Conservation (phyloP, 2,329 filamentous ascomycete species). For the Epichloe amarillans region DNA sequence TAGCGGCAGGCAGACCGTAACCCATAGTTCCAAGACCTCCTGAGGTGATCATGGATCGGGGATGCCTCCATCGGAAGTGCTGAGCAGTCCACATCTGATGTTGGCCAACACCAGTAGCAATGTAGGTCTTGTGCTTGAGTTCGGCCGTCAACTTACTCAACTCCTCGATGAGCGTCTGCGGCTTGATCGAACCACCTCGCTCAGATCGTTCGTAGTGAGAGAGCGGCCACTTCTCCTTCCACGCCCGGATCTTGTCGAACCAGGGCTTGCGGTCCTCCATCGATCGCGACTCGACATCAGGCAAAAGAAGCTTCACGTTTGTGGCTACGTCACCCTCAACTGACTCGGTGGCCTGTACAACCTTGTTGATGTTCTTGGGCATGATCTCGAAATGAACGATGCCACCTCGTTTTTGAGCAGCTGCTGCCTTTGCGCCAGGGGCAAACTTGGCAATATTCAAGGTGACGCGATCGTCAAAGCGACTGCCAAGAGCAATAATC, state of each 20-base stretch:
- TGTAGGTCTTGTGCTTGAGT: slow-evolving; percentile 73
- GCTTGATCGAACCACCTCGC: slow-evolving; percentile 73
- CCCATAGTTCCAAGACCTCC: slow-evolving; percentile 85
- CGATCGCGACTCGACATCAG: slow-evolving; percentile 49
- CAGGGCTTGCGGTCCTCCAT: slow-evolving; percentile 62
- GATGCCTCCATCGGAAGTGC: slow-evolving; percentile 88
- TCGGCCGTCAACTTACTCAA: slow-evolving; percentile 71
- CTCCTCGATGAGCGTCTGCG: slow-evolving; percentile 82
- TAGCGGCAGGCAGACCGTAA: slow-evolving; percentile 84
- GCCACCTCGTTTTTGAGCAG: slow-evolving; percentile 72
- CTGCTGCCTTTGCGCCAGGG: slow-evolving; percentile 73
- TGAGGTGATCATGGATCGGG: slow-evolving; percentile 89
- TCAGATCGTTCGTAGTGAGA: slow-evolving; percentile 67
- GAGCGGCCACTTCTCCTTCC: slow-evolving; percentile 87
- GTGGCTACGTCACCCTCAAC: slow-evolving; percentile 82
- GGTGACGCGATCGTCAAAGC: slow-evolving; percentile 95
- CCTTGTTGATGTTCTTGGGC: slow-evolving; percentile 99
- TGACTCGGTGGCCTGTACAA: slow-evolving; percentile 89
- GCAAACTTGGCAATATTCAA: slow-evolving; percentile 73
- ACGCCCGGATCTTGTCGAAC: slow-evolving; percentile 79
- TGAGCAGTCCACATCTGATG: slow-evolving; percentile 99
- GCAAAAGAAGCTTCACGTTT: slow-evolving; percentile 65
- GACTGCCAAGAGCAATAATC: slow-evolving; percentile 84
- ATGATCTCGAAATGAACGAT: slow-evolving; percentile 97
- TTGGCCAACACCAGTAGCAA: slow-evolving; percentile 89